Base-by-base conservation (phyloP, 1,139 yeast genomes). In the Yamadazyma buinensis region DNA sequence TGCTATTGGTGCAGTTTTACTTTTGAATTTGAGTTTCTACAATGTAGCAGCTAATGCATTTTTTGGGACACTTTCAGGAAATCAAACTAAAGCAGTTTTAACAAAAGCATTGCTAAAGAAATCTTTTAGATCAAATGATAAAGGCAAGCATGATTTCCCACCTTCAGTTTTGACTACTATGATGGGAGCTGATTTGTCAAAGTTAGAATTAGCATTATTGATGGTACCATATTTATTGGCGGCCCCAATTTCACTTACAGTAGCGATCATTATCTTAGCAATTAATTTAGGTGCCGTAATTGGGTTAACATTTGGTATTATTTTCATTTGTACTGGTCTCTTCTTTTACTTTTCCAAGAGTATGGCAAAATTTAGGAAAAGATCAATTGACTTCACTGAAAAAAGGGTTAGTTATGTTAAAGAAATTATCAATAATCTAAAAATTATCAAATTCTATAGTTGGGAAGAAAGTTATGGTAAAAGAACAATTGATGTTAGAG, bases 381-480 rank as follows among this genome's bases (percentile, higher is more conserved):
- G 33, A 11, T 67, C 61, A 11, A 58, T 55, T 30, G 43, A 35
- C n/a, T 57, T 42, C 35, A 64, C 69, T 14, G 71, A 64, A 41
- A 40, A 44, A 9, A 52, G 71, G 38, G 63, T 64, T 5, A 51
- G 51, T 30, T 54, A 53, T 37, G 54, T 63, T 37, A 61, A 61
- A 40, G 71, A 64, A 45, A 63, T 62, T 3, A 46, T 63, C 35
- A 55, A 50, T 35, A 63, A 62, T 44, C 49, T 64, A 37, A 64
- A 61, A 39, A 52, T 63, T 36, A 63, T 64, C 32, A 64, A 64
- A 40, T 61, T 51, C 40, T 64, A 63, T 40, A 77, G 83, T n/a
- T 84, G 94, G 94, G 94, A 84, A 55, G 66, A 67, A 17, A 77
- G 84, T 5, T 79, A 76, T 49, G 59, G 57, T 34, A 59, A 67